A percentile compares a stretch with the other conserved stretches of the same genome.
phyloP scores from a whole-genome alignment of 1,284 basidiomycete species.

The Trichosporon ovoides region DNA sequence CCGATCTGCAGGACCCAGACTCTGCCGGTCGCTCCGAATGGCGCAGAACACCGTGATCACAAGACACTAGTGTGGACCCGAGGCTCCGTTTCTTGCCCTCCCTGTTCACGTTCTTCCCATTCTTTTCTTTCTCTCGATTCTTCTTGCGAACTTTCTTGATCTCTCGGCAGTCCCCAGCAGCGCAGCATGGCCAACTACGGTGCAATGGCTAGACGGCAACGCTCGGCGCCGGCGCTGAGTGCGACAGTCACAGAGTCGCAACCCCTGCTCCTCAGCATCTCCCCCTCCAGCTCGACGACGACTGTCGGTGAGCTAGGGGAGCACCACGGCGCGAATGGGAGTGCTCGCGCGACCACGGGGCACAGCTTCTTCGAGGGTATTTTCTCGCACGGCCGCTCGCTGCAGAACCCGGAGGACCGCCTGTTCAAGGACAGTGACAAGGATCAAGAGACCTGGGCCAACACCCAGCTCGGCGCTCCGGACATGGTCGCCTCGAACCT shows the following conservation, averaged over 20 bases:
- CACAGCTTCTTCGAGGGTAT: background rate
- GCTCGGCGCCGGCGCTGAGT: background rate
- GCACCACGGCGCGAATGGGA: background rate
- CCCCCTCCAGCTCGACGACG: background rate
- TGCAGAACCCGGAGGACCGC: background rate
- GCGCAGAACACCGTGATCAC: too few relatives aligned
- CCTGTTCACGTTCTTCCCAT: too few relatives aligned
- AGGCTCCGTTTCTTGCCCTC: too few relatives aligned
- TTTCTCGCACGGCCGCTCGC: background rate
- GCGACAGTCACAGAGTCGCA: background rate
- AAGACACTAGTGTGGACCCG: too few relatives aligned
- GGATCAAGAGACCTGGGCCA: background rate
- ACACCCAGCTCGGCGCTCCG: background rate
- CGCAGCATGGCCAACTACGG: background rate
- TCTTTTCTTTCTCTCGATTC: too few relatives aligned
- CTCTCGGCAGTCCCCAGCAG: too few relatives aligned
- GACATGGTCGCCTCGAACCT: conserved; percentile 8
- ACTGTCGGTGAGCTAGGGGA: background rate
- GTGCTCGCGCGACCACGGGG: background rate
- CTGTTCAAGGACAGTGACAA: background rate
- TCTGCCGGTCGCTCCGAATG: too few relatives aligned
- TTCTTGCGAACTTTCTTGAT: too few relatives aligned
- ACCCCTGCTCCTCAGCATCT: background rate
- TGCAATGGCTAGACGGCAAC: background rate
- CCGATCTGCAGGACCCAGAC: too few relatives aligned